A percentile compares a stretch with the other conserved stretches of the same genome.
These are phyloP conservation scores for Trametes meyenii DNA, from an alignment of 768 basidiomycete species.

Conservation along the genomic window DNA sequence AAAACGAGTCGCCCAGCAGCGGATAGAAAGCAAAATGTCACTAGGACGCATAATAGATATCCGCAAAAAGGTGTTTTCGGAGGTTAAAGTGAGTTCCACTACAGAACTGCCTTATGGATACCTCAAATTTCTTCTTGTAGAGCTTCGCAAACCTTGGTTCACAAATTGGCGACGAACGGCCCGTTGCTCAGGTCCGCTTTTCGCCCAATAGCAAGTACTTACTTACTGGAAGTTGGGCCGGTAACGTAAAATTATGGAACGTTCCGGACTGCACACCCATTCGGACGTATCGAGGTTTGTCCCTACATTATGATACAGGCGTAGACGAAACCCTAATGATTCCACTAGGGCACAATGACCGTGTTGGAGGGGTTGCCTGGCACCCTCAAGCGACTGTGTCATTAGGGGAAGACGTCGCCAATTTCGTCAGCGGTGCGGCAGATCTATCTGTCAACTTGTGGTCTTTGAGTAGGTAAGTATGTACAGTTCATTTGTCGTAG, in stretches of 20 bases:
- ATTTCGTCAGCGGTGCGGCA: constrained; percentile 89
- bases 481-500: neutral
- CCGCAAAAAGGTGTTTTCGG: constrained; percentile 85
- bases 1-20: constrained; percentile 91
- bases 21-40: constrained; percentile 84
- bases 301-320: neutral
- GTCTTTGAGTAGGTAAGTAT: constrained; percentile 76
- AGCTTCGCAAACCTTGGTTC: constrained; percentile 93
- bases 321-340: too few species aligned
- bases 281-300: constrained; percentile 69
- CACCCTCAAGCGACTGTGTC: constrained; percentile 89
- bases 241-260: constrained; percentile 93
- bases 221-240: constrained; percentile 96
- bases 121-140: constrained; percentile 40
- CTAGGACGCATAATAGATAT: constrained; percentile 89
- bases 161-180: constrained; percentile 96
- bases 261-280: constrained; percentile 87
- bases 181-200: constrained; percentile 92
- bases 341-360: constrained; percentile 76
- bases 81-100: constrained; percentile 73
- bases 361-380: constrained; percentile 96
- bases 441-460: constrained; percentile 87
- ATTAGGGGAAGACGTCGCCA: constrained; percentile 64
- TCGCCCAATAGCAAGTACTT: constrained; percentile 88
- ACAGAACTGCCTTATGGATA: neutral